Percentiles rank a stretch among this genome's conserved stretches.
Conservation (phyloP, 768 basidiomycete species). For the Amylocystis lapponica region DNA sequence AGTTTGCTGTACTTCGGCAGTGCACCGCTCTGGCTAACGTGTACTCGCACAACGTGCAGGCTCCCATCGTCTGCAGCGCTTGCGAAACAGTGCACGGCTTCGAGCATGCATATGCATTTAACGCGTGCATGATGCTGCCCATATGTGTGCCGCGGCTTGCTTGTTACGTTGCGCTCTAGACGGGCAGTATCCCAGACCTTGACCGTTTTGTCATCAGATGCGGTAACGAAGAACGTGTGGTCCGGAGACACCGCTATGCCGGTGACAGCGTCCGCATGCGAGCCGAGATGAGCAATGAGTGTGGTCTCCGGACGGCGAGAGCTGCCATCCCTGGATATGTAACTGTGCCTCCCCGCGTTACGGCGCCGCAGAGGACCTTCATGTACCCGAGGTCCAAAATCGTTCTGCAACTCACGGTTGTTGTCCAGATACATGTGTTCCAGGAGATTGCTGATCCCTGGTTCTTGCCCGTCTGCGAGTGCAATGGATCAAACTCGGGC, state of each 20-base stretch:
- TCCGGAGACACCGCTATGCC: constrained; percentile 87
- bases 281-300: constrained; percentile 77
- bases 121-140: constrained; percentile 66
- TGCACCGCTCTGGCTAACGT: constrained; percentile 57
- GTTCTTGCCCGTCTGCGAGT: constrained; percentile 76
- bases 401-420: constrained; percentile 76
- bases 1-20: constrained; percentile 82
- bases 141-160: constrained; percentile 50
- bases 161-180: constrained; percentile 91
- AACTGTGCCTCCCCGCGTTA: constrained; percentile 63
- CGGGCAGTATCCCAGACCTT: constrained; percentile 91
- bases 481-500: neutral
- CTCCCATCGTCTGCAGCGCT: constrained; percentile 82
- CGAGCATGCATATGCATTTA: constrained; percentile 71
- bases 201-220: constrained; percentile 90
- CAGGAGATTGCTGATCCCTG: constrained; percentile 81
- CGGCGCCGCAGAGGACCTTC: constrained; percentile 78
- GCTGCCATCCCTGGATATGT: constrained; percentile 58
- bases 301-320: constrained; percentile 65
- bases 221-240: constrained; percentile 90
- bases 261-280: constrained; percentile 77
- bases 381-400: constrained; percentile 87
- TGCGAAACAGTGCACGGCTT: constrained; percentile 85
- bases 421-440: constrained; percentile 89
- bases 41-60: constrained; percentile 78